Percentiles rank a stretch among this genome's conserved stretches.
Conservation (phyloP, 371 early-diverging fungal genomes). For the Mucor velutinosus region DNA sequence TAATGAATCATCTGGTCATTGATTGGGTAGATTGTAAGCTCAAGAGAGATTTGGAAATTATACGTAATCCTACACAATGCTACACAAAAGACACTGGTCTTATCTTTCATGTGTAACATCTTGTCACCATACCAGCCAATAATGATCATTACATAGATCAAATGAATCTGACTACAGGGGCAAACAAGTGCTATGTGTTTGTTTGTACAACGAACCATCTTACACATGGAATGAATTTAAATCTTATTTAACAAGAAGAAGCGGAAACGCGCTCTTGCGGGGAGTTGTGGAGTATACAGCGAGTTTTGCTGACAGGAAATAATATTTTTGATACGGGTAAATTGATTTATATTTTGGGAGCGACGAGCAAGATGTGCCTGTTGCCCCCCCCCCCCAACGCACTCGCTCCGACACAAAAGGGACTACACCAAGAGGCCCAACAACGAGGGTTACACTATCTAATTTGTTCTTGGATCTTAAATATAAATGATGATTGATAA, state of each 20-base stretch:
- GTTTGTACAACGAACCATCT: not conserved
- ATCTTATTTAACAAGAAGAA: no score
- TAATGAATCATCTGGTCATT: not conserved
- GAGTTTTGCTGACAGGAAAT: no score
- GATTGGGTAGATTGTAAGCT: not conserved
- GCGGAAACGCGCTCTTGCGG: not conserved
- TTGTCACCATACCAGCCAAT: not conserved
- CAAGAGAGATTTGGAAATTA: not conserved
- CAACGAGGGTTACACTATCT: not conserved
- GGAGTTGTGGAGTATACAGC: not conserved
- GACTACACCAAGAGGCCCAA: not conserved
- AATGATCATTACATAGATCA: not conserved
- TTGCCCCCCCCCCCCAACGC: no score
- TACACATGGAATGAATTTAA: not conserved
- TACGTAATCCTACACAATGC: not conserved
- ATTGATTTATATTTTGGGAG: no score
- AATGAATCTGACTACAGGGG: not conserved
- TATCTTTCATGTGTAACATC: not conserved
- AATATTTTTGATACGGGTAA: no score
- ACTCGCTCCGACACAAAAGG: not conserved
- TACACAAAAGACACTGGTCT: not conserved
- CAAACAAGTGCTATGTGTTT: not conserved
- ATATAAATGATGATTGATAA: not conserved
- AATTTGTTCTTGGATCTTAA: not conserved
- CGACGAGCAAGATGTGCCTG: not conserved